Conservation (phyloP, 2,329 filamentous ascomycete genomes). For the Xylariaceae sp. region DNA sequence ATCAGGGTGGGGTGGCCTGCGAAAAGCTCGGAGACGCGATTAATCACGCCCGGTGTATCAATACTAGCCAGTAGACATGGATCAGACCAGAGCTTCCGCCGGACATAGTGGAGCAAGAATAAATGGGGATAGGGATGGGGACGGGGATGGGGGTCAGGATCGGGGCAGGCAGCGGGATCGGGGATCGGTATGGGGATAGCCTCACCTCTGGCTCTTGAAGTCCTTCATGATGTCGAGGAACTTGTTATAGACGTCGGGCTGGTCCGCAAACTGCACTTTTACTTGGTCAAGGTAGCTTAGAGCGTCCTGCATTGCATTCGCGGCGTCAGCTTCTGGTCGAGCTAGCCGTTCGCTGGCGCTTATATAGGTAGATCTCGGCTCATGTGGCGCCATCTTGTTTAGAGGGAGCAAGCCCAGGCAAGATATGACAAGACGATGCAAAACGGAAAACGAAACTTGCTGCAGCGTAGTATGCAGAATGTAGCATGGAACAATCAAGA, state of each 20-base stretch:
- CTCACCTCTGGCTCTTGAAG: constrained; percentile 94
- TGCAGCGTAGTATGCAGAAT: no score
- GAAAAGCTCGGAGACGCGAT: constrained; percentile 90
- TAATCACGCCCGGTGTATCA: constrained; percentile 95
- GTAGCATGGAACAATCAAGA: no score
- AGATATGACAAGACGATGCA: no score
- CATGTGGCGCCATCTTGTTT: neutral
- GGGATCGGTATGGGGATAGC: constrained; percentile 20
- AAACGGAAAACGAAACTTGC: no score
- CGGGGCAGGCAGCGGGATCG: no score
- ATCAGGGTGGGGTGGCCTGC: constrained; percentile 93
- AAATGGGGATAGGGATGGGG: constrained; percentile 2
- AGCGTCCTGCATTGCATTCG: constrained; percentile 49
- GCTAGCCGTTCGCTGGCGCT: neutral
- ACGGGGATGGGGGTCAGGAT: no score
- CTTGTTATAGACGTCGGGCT: constrained; percentile 93
- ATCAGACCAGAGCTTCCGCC: constrained; percentile 33
- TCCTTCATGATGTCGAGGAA: constrained; percentile 99
- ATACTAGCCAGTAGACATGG: constrained; percentile 50
- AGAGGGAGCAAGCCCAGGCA: neutral
- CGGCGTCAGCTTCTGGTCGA: constrained; percentile 25
- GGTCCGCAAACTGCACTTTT: constrained; percentile 94
- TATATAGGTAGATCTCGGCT: neutral
- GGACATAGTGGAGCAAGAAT: constrained; percentile 3
- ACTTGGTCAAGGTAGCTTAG: constrained; percentile 97